These are phyloP conservation scores for Pseudogymnoascus sp. DNA, from an alignment of 2,329 filamentous ascomycete genomes.

Conservation along the genomic window DNA sequence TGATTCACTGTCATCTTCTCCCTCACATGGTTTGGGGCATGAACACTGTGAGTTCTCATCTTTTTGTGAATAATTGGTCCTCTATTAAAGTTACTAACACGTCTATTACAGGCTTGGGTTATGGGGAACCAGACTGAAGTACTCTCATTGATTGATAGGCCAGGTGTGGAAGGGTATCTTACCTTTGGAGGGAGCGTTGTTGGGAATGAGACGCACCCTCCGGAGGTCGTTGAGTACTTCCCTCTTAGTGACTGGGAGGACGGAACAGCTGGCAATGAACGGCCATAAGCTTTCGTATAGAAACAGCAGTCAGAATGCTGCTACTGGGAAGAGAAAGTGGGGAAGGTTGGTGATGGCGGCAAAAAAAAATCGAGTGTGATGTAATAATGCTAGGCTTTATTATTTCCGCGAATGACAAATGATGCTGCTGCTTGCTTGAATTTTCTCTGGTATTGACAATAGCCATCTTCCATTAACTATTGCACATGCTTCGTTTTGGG, in stretches of 20 bases:
- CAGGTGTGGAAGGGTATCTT: constrained; percentile 28
- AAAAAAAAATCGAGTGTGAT: background rate
- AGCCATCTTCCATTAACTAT: background rate
- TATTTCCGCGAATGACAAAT: background rate
- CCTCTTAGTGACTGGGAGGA: background rate
- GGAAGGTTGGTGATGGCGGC: background rate
- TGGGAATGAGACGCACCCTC: constrained; percentile 26
- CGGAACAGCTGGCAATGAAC: background rate
- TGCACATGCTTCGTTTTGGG: background rate
- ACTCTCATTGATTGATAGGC: constrained; percentile 17
- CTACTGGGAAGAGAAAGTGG: background rate
- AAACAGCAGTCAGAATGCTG: background rate
- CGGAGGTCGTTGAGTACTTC: constrained; percentile 17
- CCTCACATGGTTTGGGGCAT: constrained; percentile 36
- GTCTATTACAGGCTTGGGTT: constrained; percentile 24
- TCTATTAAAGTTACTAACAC: background rate
- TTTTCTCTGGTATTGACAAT: background rate
- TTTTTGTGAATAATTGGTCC: constrained; percentile 18
- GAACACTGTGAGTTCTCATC: background rate
- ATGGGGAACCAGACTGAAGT: constrained; percentile 27
- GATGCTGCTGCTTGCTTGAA: background rate
- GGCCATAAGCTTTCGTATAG: background rate
- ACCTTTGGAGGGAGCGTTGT: constrained; percentile 27
- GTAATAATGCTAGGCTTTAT: background rate
- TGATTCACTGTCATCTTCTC: constrained; percentile 44